These are phyloP conservation scores for Xanthoceras sorbifolium DNA, from an alignment of 345 rosid genomes.

Conservation along the genomic window DNA sequence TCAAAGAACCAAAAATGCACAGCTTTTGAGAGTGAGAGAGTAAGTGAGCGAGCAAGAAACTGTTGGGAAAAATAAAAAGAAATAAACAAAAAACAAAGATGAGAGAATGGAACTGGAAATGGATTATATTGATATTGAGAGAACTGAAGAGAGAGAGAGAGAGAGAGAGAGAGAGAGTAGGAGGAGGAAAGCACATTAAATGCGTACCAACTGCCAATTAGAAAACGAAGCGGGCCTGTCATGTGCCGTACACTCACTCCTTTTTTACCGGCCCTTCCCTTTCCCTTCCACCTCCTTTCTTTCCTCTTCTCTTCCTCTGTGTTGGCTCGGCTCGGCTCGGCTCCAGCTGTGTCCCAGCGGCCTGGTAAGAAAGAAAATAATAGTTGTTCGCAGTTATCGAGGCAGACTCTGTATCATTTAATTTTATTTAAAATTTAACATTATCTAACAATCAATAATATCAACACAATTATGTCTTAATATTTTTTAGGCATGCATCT, in stretches of 20 bases:
- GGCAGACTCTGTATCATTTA: too few species aligned
- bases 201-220: conserved; percentile 74
- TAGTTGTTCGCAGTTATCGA: too few species aligned
- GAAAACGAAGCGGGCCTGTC: conserved; percentile 50
- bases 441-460: too few species aligned
- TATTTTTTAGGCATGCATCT: too few species aligned
- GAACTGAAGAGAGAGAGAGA: not conserved
- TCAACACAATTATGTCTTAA: too few species aligned
- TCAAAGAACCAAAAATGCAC: conserved; percentile 28
- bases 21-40: conserved; percentile 33
- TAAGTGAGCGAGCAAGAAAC: not conserved
- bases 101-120: not conserved
- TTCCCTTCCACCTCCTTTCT: conserved; percentile 22
- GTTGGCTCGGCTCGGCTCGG: conserved; percentile 19
- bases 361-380: too few species aligned
- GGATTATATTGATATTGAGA: not conserved
- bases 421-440: too few species aligned
- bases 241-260: conserved; percentile 44
- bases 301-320: not conserved
- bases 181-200: conserved; percentile 40
- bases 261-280: conserved; percentile 30
- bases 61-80: too few species aligned
- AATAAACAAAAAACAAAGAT: not conserved
- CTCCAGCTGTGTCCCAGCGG: not conserved
- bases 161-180: conserved; percentile 16